A percentile compares a stretch with the other conserved stretches of the same genome.
These are phyloP conservation scores for Macadamia tetraphylla DNA, from an alignment of 164 flowering plant genomes.

Conservation along the genomic window DNA sequence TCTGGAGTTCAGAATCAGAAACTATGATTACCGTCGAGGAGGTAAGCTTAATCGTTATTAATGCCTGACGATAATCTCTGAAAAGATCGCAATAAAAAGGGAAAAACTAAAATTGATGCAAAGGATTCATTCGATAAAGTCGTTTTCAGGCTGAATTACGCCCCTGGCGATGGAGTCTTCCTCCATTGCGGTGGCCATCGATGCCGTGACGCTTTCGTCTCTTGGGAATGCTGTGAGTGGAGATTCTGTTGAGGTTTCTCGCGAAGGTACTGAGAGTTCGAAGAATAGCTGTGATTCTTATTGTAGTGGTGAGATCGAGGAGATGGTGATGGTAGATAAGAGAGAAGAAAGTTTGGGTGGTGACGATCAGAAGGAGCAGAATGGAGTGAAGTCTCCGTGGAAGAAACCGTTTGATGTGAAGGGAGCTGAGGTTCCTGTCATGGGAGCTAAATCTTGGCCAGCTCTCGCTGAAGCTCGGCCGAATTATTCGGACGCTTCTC, in stretches of 20 bases:
- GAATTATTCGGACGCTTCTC: constrained; percentile 19
- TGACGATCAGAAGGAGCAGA: constrained; percentile 20
- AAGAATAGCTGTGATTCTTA: constrained; percentile 4
- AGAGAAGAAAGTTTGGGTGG: constrained; percentile 10
- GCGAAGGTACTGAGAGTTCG: background rate
- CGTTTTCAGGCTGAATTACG: constrained; percentile 8
- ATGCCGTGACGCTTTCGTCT: background rate
- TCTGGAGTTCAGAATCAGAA: background rate
- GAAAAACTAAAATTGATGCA: background rate
- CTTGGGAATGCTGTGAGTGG: background rate
- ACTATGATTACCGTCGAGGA: background rate
- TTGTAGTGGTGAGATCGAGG: background rate
- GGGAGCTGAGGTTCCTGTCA: constrained; percentile 30
- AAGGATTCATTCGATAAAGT: constrained; percentile 2
- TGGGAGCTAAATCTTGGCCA: constrained; percentile 67
- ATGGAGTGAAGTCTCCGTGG: constrained; percentile 49
- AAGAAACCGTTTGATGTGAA: constrained; percentile 34
- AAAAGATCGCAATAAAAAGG: background rate
- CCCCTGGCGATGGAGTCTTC: constrained; percentile 5
- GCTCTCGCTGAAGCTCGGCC: constrained; percentile 43
- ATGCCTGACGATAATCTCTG: background rate
- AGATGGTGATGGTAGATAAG: constrained; percentile 30
- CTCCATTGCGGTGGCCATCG: constrained; percentile 1
- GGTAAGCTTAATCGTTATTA: background rate
- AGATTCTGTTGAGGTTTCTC: constrained; percentile 1